Evolutionary conservation across 2,329 filamentous ascomycete genomes (phyloP).

Genomic region (Stagonosporopsis rhizophila): DNA sequence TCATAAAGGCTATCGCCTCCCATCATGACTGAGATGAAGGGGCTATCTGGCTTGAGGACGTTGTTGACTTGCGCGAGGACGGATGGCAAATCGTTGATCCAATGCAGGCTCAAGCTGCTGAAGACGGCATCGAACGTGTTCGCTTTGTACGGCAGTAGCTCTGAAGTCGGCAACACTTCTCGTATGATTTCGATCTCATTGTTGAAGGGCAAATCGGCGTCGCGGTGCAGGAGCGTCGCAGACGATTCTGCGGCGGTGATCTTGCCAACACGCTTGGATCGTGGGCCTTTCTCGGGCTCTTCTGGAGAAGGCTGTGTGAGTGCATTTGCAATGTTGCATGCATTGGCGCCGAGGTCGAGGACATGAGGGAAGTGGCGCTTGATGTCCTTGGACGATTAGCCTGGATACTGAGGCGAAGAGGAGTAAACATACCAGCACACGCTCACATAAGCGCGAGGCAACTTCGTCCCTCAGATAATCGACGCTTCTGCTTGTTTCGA

Average conservation of each 20-base stretch:
- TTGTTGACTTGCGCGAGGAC: conserved; percentile 84
- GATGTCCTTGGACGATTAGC: conserved; percentile 72
- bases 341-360: conserved; percentile 93
- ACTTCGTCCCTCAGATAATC: conserved; percentile 97
- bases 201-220: conserved; percentile 78
- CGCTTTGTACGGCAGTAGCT: conserved; percentile 76
- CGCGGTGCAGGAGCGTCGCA: conserved; percentile 77
- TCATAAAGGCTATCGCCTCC: conserved; percentile 95
- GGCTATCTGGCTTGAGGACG: conserved; percentile 85
- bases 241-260: conserved; percentile 86
- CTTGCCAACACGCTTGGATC: conserved; percentile 74
- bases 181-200: conserved; percentile 73
- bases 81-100: conserved; percentile 95
- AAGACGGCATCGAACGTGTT: conserved; percentile 88
- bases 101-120: conserved; percentile 89
- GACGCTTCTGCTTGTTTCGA: conserved; percentile 75
- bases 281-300: conserved; percentile 67
- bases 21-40: conserved; percentile 95
- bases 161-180: conserved; percentile 75
- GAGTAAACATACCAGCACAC: conserved; percentile 69
- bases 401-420: neutral
- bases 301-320: conserved; percentile 70
- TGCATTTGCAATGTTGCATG: conserved; percentile 89
- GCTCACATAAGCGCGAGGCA: conserved; percentile 81
- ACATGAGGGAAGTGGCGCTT: conserved; percentile 84